Conservation (phyloP, 78 protist species). For the Mastigamoeba balamuthi region DNA sequence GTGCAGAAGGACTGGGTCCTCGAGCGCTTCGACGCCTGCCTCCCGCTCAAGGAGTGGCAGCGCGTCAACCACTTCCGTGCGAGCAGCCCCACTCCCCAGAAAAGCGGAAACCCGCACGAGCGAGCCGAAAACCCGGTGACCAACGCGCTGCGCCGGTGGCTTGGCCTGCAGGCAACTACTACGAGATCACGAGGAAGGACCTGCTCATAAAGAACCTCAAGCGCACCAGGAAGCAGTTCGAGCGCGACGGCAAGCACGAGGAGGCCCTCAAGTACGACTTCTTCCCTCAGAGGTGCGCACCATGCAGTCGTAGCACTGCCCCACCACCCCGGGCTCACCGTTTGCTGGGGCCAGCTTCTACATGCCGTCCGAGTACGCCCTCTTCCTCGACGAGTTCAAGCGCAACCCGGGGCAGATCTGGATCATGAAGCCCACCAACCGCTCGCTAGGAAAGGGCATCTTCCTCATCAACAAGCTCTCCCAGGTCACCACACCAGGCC, state of each 20-base stretch:
- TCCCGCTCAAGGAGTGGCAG: neutral
- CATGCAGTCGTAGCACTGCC: neutral
- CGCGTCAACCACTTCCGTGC: conserved; percentile 38
- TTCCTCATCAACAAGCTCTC: conserved; percentile 71
- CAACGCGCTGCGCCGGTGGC: too few relatives aligned
- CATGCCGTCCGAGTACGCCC: conserved; percentile 1
- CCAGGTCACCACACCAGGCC: conserved; percentile 45
- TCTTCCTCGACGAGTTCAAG: conserved; percentile 6
- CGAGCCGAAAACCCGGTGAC: conserved; percentile 21
- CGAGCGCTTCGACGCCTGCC: neutral
- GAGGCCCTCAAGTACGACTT: neutral
- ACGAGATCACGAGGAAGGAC: conserved; percentile 30
- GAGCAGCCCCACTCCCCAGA: too few relatives aligned
- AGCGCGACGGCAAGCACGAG: neutral
- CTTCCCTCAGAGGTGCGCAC: too few relatives aligned
- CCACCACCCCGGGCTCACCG: neutral
- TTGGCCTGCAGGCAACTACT: neutral
- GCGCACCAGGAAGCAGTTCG: neutral
- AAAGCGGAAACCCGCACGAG: too few relatives aligned
- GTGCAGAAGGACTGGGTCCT: neutral
- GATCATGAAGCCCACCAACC: neutral
- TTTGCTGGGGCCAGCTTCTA: neutral
- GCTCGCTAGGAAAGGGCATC: conserved; percentile 80
- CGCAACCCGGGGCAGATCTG: too few relatives aligned
- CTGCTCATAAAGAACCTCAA: conserved; percentile 28